Evolutionary conservation across 2,329 filamentous ascomycete genomes (phyloP).

Genomic region (Elsinoe australis): DNA sequence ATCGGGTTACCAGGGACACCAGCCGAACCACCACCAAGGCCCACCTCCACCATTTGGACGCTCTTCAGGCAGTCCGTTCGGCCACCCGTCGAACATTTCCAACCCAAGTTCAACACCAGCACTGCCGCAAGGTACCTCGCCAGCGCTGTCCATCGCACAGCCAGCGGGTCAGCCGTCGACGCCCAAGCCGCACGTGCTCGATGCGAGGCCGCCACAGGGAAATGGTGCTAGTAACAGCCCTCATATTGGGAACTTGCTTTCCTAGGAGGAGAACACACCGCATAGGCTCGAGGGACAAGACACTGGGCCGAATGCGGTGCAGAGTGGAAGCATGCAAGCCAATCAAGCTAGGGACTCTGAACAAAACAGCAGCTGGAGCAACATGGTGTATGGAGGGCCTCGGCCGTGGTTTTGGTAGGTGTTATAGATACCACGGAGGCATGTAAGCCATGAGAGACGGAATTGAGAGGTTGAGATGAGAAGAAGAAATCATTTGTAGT

Average conservation of each 20-base stretch:
- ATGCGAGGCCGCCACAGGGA: neutral
- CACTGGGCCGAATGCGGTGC: too few relatives aligned
- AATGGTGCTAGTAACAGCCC: conserved; percentile 15
- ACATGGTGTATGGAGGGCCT: too few relatives aligned
- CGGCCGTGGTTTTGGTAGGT: too few relatives aligned
- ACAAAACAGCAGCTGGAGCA: too few relatives aligned
- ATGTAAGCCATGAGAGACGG: neutral
- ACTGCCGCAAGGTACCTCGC: conserved; percentile 7
- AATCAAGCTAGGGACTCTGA: too few relatives aligned
- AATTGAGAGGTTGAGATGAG: neutral
- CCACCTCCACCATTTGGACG: conserved; percentile 9
- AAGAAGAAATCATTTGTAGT: too few relatives aligned
- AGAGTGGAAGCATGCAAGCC: too few relatives aligned
- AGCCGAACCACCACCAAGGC: conserved; percentile 6
- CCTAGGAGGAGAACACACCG: neutral
- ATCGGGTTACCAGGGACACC: neutral
- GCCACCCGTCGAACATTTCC: neutral
- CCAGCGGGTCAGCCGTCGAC: conserved; percentile 12
- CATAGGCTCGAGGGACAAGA: too few relatives aligned
- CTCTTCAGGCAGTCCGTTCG: conserved; percentile 5
- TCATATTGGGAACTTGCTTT: conserved; percentile 14
- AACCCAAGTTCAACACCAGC: conserved; percentile 12
- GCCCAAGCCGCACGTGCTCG: conserved; percentile 1
- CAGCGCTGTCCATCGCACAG: conserved; percentile 2
- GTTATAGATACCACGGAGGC: too few relatives aligned